A percentile compares a stretch with the other conserved stretches of the same genome.
These are phyloP conservation scores for Vararia minispora DNA, from an alignment of 768 basidiomycete genomes.

Conservation along the genomic window DNA sequence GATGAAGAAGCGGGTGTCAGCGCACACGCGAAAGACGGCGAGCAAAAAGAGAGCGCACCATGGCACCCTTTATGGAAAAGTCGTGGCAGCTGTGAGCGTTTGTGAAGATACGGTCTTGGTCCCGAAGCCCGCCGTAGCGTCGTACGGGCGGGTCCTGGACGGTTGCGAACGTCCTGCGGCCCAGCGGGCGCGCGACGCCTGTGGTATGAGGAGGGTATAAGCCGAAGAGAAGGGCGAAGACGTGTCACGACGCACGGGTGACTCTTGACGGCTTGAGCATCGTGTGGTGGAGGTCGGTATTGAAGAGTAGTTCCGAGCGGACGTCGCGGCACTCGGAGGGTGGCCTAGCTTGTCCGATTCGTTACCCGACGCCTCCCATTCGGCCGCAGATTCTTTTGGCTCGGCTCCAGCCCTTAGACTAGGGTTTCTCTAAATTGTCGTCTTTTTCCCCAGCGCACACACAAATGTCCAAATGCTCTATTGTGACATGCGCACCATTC, in stretches of 20 bases:
- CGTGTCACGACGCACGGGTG: slow-evolving; percentile 11
- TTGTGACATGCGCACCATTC: too few species aligned
- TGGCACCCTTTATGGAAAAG: slow-evolving; percentile 85
- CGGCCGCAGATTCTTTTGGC: too few species aligned
- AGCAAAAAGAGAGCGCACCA: slow-evolving; percentile 36
- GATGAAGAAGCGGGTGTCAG: neutral
- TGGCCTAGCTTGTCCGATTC: too few species aligned
- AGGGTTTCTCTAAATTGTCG: too few species aligned
- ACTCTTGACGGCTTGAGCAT: slow-evolving; percentile 9
- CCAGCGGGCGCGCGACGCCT: slow-evolving; percentile 9
- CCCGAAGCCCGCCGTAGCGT: slow-evolving; percentile 87
- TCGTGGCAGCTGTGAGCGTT: slow-evolving; percentile 86
- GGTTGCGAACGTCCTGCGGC: slow-evolving; percentile 46
- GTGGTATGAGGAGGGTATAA: neutral
- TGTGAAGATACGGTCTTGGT: slow-evolving; percentile 91
- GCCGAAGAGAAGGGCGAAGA: neutral
- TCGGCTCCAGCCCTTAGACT: too few species aligned
- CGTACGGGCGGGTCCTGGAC: slow-evolving; percentile 79
- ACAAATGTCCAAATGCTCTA: too few species aligned
- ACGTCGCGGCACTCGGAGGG: too few species aligned
- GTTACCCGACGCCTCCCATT: too few species aligned
- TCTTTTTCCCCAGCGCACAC: too few species aligned
- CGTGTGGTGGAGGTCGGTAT: too few species aligned
- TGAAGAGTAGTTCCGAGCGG: too few species aligned
- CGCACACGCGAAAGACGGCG: too few species aligned